Evolutionary conservation across 768 basidiomycete species (phyloP).

Genomic region (Tylopilus plumbeoviolaceoides): DNA sequence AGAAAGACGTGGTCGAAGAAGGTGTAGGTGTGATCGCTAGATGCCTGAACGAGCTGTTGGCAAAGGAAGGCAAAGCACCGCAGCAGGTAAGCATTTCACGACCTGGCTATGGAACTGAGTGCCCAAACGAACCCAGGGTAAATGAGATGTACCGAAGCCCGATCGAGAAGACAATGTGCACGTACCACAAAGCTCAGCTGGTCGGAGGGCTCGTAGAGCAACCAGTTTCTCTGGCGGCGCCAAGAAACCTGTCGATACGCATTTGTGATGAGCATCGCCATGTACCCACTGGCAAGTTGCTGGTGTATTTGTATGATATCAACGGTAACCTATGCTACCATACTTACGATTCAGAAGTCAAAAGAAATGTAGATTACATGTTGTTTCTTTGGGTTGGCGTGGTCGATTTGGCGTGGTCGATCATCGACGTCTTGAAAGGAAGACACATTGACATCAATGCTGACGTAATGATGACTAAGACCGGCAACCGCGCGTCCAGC

Average conservation of each 20-base stretch:
- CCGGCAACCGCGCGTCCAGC: background rate
- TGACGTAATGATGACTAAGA: conserved; percentile 27
- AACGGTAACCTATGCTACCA: conserved; percentile 4
- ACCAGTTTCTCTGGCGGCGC: conserved; percentile 17
- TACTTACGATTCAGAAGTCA: background rate
- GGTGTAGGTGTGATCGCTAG: conserved; percentile 64
- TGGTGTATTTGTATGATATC: conserved; percentile 19
- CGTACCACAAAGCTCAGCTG: background rate
- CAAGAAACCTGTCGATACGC: conserved; percentile 9
- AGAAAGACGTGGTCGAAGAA: conserved; percentile 52
- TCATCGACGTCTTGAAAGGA: background rate
- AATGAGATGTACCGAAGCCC: conserved; percentile 9
- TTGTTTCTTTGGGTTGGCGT: background rate
- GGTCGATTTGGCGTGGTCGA: background rate
- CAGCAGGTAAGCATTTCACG: conserved; percentile 16
- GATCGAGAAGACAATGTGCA: background rate
- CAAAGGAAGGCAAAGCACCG: conserved; percentile 29
- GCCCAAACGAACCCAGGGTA: conserved; percentile 14
- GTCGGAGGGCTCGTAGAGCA: conserved; percentile 2
- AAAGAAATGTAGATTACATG: conserved; percentile 12
- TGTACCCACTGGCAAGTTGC: conserved; percentile 5
- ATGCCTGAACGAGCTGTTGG: conserved; percentile 63
- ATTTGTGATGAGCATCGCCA: background rate
- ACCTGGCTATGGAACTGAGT: background rate
- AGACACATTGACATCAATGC: no score